Percentiles rank a stretch among this genome's conserved stretches.
phyloP scores from a whole-genome alignment of 108 stramenopile genomes.

The Pseudonitzschia pungens region DNA sequence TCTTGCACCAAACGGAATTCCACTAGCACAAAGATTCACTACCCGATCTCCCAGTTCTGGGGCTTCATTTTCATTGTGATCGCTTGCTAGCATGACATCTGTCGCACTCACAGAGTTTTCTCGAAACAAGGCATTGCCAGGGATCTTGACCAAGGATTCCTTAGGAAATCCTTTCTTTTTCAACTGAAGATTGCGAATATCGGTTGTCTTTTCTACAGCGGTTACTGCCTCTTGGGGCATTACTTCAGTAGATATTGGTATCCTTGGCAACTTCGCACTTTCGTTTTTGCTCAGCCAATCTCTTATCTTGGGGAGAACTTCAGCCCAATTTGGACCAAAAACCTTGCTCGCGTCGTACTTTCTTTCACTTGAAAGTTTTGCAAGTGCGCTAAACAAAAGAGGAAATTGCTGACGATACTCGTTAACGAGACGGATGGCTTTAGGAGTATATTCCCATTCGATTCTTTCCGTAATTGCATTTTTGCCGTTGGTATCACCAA shows the following conservation, averaged over 20 bases:
- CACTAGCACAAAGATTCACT: conserved; percentile 86
- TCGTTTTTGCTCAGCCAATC: conserved; percentile 88
- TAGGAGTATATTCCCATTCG: conserved; percentile 93
- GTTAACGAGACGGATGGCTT: conserved; percentile 87
- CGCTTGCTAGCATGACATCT: conserved; percentile 71
- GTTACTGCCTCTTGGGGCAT: conserved; percentile 88
- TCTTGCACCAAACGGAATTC: conserved; percentile 94
- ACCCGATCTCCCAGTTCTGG: conserved; percentile 93
- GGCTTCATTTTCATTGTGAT: conserved; percentile 65
- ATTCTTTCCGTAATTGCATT: conserved; percentile 51
- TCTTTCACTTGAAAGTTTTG: conserved; percentile 74
- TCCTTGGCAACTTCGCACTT: conserved; percentile 88
- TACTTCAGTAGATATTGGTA: conserved; percentile 84
- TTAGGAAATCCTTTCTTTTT: conserved; percentile 74
- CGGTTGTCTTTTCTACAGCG: conserved; percentile 92
- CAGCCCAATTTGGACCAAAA: conserved; percentile 77
- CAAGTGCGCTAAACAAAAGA: conserved; percentile 77
- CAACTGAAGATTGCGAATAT: conserved; percentile 72
- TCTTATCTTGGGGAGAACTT: conserved; percentile 60
- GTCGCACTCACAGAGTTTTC: conserved; percentile 77
- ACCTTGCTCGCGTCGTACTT: conserved; percentile 82
- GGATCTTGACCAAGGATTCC: conserved; percentile 82
- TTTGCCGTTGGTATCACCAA: conserved; percentile 21
- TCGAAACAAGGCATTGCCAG: conserved; percentile 67
- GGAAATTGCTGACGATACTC: conserved; percentile 91